These are phyloP conservation scores for Begonia peltatifolia DNA, from an alignment of 306 rosid genomes.

Conservation along the genomic window DNA sequence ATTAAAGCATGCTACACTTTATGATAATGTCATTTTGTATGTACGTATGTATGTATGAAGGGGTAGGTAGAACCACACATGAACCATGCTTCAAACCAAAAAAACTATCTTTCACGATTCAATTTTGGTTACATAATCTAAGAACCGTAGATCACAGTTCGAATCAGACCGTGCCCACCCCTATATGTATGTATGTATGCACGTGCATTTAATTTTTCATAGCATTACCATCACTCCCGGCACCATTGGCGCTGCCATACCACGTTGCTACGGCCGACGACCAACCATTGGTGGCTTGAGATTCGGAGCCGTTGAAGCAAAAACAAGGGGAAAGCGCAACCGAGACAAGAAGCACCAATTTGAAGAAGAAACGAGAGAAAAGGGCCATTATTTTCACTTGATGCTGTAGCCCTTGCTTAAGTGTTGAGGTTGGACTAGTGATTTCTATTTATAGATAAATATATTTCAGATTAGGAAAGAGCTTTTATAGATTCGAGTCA, in stretches of 20 bases:
- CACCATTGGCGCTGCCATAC: conserved; percentile 8
- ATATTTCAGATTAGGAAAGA: too few species aligned
- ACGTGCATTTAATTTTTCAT: neutral
- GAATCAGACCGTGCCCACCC: too few species aligned
- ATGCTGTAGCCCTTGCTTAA: neutral
- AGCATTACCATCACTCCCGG: conserved; percentile 9
- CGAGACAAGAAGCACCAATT: neutral
- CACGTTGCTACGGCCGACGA: conserved; percentile 12
- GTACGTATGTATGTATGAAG: too few species aligned
- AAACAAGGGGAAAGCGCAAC: conserved; percentile 3
- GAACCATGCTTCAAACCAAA: too few species aligned
- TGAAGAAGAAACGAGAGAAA: neutral
- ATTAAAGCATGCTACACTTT: too few species aligned
- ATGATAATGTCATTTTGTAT: too few species aligned
- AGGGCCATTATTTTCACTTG: neutral
- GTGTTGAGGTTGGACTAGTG: neutral
- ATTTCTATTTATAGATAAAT: neutral
- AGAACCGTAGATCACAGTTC: too few species aligned
- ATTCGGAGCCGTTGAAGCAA: conserved; percentile 4
- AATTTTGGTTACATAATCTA: too few species aligned
- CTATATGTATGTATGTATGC: too few species aligned
- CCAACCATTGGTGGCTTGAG: conserved; percentile 1
- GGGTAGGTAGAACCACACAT: too few species aligned
- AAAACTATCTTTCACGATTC: neutral
- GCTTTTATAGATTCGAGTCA: too few species aligned